Percentiles rank a stretch among this genome's conserved stretches.
These are phyloP conservation scores for Diplosphaera chodatii DNA, from an alignment of 139 green algal genomes.

Conservation along the genomic window DNA sequence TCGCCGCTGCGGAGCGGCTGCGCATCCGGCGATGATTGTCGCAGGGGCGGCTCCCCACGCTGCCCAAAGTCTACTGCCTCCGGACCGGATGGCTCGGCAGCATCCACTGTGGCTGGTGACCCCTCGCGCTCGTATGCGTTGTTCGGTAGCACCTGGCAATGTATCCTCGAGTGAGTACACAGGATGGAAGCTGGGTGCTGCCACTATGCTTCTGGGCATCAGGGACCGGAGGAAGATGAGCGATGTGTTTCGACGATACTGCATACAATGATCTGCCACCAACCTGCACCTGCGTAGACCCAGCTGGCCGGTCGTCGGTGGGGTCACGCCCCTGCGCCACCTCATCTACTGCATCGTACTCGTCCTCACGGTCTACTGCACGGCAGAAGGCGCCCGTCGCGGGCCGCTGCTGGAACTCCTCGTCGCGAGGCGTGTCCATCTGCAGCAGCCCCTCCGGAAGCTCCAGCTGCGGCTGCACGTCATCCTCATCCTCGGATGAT, in stretches of 20 bases:
- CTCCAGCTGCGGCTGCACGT: background rate
- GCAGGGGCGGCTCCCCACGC: background rate
- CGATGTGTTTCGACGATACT: too few species aligned
- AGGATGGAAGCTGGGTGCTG: too few species aligned
- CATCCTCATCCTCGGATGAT: constrained; percentile 13
- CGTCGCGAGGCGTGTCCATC: background rate
- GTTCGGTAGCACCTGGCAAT: constrained; percentile 17
- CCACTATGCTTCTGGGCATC: too few species aligned
- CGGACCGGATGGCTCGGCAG: background rate
- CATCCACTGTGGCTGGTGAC: background rate
- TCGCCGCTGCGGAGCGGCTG: background rate
- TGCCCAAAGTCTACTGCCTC: background rate
- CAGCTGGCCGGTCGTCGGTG: background rate
- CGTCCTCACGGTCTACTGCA: constrained; percentile 32
- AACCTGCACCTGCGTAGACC: background rate
- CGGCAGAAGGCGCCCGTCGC: constrained; percentile 22
- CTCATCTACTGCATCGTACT: constrained; percentile 21
- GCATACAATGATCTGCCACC: too few species aligned
- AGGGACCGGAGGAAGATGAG: too few species aligned
- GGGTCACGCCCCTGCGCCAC: background rate
- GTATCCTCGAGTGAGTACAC: background rate
- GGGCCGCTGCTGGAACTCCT: constrained; percentile 7
- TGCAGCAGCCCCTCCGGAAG: background rate
- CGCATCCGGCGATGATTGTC: background rate
- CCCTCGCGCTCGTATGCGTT: constrained; percentile 15